These are phyloP conservation scores for Geotrichum citri-aurantii DNA, from an alignment of 1,139 yeast species.

Conservation along the genomic window DNA sequence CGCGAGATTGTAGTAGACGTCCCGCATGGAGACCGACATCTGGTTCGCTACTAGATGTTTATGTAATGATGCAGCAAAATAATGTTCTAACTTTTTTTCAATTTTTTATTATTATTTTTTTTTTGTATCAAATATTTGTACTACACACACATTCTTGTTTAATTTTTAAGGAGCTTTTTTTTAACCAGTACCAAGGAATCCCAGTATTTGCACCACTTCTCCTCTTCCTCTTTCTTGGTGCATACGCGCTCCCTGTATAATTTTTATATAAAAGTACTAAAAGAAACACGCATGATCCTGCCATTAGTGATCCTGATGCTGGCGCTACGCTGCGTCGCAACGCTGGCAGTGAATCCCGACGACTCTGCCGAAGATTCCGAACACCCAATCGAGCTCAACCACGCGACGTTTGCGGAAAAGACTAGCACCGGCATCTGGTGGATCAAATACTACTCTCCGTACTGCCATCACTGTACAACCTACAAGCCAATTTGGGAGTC, in stretches of 20 bases:
- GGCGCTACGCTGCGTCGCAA: not conserved
- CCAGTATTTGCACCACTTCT: too few species aligned
- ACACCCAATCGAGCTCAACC: slow-evolving; percentile 10
- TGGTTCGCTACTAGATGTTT: not conserved
- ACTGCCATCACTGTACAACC: slow-evolving; percentile 38
- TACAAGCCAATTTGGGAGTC: slow-evolving; percentile 39
- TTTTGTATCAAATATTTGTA: too few species aligned
- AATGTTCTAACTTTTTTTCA: too few species aligned
- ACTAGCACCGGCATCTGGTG: slow-evolving; percentile 34
- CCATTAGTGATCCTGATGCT: not conserved
- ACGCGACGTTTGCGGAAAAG: slow-evolving; percentile 10
- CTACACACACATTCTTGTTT: not conserved
- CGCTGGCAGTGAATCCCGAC: not conserved
- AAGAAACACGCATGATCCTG: not conserved
- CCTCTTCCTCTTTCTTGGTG: not conserved
- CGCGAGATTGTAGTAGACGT: not conserved
- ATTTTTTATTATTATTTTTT: too few species aligned
- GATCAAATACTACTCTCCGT: slow-evolving; percentile 41
- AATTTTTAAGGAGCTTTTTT: not conserved
- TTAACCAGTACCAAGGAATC: not conserved
- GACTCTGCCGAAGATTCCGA: not conserved
- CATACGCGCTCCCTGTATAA: too few species aligned
- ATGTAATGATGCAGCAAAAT: not conserved
- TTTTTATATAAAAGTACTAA: not conserved
- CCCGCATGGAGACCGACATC: not conserved